Evolutionary conservation across 1,139 yeast species (phyloP).

Genomic region (Zygosaccharomyces sapae): DNA sequence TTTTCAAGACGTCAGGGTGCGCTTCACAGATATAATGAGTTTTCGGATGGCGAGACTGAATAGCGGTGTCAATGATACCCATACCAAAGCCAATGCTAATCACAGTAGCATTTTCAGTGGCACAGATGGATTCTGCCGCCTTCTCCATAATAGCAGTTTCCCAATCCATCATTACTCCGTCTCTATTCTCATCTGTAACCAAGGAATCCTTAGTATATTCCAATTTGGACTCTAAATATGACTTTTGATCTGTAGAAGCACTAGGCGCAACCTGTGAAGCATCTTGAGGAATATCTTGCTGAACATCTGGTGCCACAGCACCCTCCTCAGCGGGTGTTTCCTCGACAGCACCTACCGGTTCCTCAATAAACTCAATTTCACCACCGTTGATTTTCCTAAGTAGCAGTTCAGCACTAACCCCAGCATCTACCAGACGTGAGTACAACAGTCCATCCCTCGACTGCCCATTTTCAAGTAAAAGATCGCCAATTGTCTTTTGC

Average conservation of each 20-base stretch:
- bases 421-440: slow-evolving; percentile 68
- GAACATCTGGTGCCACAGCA: too few relatives aligned
- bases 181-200: slow-evolving; percentile 65
- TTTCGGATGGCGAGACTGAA: slow-evolving; percentile 57
- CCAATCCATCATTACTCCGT: slow-evolving; percentile 99
- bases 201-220: slow-evolving; percentile 69
- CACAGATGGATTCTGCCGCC: slow-evolving; percentile 67
- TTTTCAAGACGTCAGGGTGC: slow-evolving; percentile 80
- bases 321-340: too few relatives aligned
- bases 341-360: slow-evolving; percentile 25
- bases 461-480: slow-evolving; percentile 50
- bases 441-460: slow-evolving; percentile 40
- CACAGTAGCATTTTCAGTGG: slow-evolving; percentile 45
- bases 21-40: slow-evolving; percentile 89
- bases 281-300: too few relatives aligned
- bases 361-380: slow-evolving; percentile 46
- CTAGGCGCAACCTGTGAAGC: slow-evolving; percentile 42
- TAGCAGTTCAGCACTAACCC: slow-evolving; percentile 82
- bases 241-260: slow-evolving; percentile 55
- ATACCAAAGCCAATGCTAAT: slow-evolving; percentile 92
- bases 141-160: slow-evolving; percentile 76
- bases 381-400: slow-evolving; percentile 67
- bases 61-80: slow-evolving; percentile 87
- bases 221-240: slow-evolving; percentile 63
- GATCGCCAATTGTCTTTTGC: slow-evolving; percentile 74